Evolutionary conservation across 305 asterid genomes (phyloP), one percentile per base, ranked within the genome.

Genomic region (Fraxinus platypoda): DNA sequence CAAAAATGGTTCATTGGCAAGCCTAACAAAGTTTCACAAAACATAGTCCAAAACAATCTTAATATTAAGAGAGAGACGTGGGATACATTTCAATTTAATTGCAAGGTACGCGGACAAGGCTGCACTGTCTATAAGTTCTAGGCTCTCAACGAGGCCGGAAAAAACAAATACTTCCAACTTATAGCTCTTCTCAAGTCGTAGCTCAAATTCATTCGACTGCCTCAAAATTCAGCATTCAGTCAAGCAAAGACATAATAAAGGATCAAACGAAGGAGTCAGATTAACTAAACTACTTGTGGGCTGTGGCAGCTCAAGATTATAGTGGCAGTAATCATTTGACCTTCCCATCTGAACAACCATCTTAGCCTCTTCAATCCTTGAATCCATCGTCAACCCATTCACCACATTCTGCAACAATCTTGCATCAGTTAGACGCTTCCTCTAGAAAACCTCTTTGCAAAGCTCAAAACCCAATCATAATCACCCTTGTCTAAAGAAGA

Each of bases 381-480:
- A 82, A 11, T 66, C 85, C 74, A 77, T 78, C 33, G 81, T 88
- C 87, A 90, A 70, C 21, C 78, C 83, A 81, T 88, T 88, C 15
- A 90, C 91, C 49, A 84, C 91, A 30, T 80, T 77, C 59, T 88
- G 91, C 86, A 90, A 81, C 77, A 88, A 30, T 49, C 33, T 30
- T 25, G 34, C 81, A 41, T 87, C 87, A 79, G 83, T 88, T 70
- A 78, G 57, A 66, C 82, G 83, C 62, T 87, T 90, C 33, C 37
- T 68, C 31, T 83, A 59, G 12, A 90, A 86, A 75, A 87, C 38
- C 38, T 84, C 86, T 75, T 84, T 77, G 86, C 89, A 90, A 66
- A 90, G 85, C 86, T 90, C 87, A 38, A 82, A 52, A 6, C 86
- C 89, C 90, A 88, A 86, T 81, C 86, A 68, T 84, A 84, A 83